A percentile compares a stretch with the other conserved stretches of the same genome.
These are phyloP conservation scores for Moniliophthora roreri DNA, from an alignment of 1,284 basidiomycete species.

Conservation along the genomic window DNA sequence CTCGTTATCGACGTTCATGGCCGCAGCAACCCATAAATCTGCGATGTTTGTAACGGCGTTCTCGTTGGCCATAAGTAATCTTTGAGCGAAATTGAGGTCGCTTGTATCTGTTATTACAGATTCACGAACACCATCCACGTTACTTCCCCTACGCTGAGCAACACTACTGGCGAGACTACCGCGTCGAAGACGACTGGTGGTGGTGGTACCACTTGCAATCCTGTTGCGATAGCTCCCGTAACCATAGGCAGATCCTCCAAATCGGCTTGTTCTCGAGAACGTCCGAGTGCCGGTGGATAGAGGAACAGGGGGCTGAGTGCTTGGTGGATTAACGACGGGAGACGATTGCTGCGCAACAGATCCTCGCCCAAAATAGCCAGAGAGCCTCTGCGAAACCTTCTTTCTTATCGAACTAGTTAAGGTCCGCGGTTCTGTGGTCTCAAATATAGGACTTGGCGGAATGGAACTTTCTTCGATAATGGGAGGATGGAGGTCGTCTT, in stretches of 20 bases:
- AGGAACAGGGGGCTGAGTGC: conserved; percentile 42
- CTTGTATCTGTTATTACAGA: conserved; percentile 36
- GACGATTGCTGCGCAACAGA: conserved; percentile 22
- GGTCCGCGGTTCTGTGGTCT: conserved; percentile 37
- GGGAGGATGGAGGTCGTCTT: conserved; percentile 46
- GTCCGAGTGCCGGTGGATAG: conserved; percentile 44
- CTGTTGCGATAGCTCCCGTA: conserved; percentile 61
- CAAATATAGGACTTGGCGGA: conserved; percentile 44
- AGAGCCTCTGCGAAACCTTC: conserved; percentile 53
- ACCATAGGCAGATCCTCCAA: conserved; percentile 78
- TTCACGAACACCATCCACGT: conserved; percentile 37
- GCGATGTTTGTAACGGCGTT: conserved; percentile 87
- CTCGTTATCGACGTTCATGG: conserved; percentile 87
- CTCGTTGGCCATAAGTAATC: conserved; percentile 89
- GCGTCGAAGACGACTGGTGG: conserved; percentile 40
- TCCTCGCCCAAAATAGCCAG: conserved; percentile 44
- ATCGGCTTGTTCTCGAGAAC: conserved; percentile 48
- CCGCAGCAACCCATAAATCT: conserved; percentile 91
- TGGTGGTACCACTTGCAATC: conserved; percentile 45
- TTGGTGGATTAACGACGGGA: conserved; percentile 24
- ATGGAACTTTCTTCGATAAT: conserved; percentile 54
- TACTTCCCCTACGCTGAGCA: conserved; percentile 46
- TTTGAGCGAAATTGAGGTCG: conserved; percentile 84
- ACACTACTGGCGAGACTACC: conserved; percentile 49
- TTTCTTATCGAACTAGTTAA: conserved; percentile 38